Conservation (phyloP, 2,329 filamentous ascomycete genomes). For the Neonectria neomacrospora region DNA sequence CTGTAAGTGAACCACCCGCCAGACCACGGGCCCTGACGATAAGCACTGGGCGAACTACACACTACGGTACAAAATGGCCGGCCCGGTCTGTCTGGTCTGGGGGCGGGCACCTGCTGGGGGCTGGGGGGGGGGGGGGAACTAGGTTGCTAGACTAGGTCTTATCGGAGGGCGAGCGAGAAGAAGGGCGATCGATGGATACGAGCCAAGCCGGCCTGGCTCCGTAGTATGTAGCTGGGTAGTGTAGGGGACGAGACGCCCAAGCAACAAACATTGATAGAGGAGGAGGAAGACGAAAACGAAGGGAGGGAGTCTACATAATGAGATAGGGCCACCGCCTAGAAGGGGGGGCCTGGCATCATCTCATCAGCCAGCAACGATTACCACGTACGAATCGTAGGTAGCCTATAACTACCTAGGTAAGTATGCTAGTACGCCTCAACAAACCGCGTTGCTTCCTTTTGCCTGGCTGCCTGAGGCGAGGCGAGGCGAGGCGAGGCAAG, state of each 20-base stretch:
- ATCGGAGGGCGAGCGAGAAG: not conserved
- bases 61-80: not conserved
- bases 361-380: not conserved
- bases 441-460: not conserved
- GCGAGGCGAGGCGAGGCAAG: not conserved
- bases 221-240: no score
- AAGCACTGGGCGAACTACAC: slow-evolving; percentile 1
- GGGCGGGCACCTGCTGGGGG: not conserved
- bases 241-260: not conserved
- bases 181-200: not conserved
- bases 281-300: not conserved
- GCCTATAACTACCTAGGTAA: no score
- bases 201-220: not conserved
- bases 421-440: not conserved
- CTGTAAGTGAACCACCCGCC: not conserved
- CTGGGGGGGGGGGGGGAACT: not conserved
- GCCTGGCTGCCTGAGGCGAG: not conserved
- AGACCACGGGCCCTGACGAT: not conserved
- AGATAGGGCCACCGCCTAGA: not conserved
- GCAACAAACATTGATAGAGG: not conserved
- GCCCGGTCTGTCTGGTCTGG: slow-evolving; percentile 1
- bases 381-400: not conserved
- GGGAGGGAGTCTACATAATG: not conserved
- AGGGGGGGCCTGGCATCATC: not conserved
- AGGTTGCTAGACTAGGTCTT: not conserved